Percentiles rank a stretch among this genome's conserved stretches.
Conservation (phyloP, 2,329 filamentous ascomycete genomes). For the Aureobasidium sp. region DNA sequence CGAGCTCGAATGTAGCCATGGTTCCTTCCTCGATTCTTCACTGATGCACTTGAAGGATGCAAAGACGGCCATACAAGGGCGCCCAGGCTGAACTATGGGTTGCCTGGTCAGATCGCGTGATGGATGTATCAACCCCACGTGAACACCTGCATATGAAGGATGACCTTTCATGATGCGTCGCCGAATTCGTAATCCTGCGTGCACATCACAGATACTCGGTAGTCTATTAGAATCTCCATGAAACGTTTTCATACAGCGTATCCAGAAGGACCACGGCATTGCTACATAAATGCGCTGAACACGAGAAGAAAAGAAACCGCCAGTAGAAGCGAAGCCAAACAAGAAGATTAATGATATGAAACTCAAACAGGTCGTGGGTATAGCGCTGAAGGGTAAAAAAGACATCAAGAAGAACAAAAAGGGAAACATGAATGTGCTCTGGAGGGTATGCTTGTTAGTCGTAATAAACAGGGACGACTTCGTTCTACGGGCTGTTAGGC, state of each 20-base stretch:
- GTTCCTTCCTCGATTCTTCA: neutral
- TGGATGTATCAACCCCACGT: neutral
- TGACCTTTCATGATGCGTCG: neutral
- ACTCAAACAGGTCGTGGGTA: slow-evolving; percentile 3
- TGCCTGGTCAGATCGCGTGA: slow-evolving; percentile 7
- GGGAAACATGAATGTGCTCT: slow-evolving; percentile 5
- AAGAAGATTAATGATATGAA: neutral
- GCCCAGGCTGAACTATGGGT: slow-evolving; percentile 3
- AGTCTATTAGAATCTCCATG: too few relatives aligned
- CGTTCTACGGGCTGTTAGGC: slow-evolving; percentile 10
- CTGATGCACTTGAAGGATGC: neutral
- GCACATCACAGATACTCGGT: too few relatives aligned
- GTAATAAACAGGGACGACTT: slow-evolving; percentile 12
- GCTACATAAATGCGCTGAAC: neutral
- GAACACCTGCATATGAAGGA: neutral
- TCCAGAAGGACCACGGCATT: neutral
- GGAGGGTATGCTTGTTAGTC: slow-evolving; percentile 7
- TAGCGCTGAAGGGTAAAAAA: slow-evolving; percentile 8
- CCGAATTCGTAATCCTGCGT: neutral
- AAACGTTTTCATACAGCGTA: neutral
- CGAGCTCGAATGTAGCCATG: neutral
- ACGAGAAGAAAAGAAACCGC: neutral
- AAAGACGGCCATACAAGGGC: neutral
- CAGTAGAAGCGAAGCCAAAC: neutral
- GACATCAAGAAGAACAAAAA: neutral